These are phyloP conservation scores for Drosera spatulata DNA, from an alignment of 179 eudicot species.

Conservation along the genomic window DNA sequence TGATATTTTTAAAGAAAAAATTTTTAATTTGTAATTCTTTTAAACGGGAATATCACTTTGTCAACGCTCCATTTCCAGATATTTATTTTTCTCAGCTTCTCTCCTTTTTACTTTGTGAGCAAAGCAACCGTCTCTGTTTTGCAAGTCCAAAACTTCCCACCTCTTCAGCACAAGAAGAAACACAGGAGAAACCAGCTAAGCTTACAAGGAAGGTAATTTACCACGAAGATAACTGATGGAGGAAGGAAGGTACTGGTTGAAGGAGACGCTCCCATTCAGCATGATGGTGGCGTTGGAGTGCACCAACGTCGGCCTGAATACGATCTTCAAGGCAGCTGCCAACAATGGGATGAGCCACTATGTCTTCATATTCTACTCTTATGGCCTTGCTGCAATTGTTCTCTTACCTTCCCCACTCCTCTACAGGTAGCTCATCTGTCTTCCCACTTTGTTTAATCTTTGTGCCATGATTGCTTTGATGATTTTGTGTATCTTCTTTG, in stretches of 20 bases:
- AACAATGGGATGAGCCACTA: constrained; percentile 30
- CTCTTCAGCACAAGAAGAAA: no score
- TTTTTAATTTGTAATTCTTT: no score
- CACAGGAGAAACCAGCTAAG: background rate
- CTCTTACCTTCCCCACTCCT: constrained; percentile 29
- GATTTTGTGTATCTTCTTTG: no score
- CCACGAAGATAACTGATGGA: constrained; percentile 5
- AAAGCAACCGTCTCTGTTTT: no score
- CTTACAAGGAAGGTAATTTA: background rate
- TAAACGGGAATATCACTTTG: no score
- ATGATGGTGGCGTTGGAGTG: constrained; percentile 35
- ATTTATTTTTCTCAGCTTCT: no score
- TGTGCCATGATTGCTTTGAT: no score
- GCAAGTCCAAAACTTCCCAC: no score
- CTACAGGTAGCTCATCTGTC: constrained; percentile 7
- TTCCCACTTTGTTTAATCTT: no score
- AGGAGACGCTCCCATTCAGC: constrained; percentile 29
- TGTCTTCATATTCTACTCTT: constrained; percentile 37
- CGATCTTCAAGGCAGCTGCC: constrained; percentile 43
- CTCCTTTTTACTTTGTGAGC: no score
- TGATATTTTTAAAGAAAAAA: no score
- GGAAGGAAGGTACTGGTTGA: constrained; percentile 10
- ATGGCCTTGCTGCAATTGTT: constrained; percentile 21
- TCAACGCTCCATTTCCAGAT: no score
- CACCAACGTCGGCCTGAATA: constrained; percentile 29